Base-by-base conservation (phyloP, 2,329 filamentous ascomycete genomes). In the Curvularia lunata region DNA sequence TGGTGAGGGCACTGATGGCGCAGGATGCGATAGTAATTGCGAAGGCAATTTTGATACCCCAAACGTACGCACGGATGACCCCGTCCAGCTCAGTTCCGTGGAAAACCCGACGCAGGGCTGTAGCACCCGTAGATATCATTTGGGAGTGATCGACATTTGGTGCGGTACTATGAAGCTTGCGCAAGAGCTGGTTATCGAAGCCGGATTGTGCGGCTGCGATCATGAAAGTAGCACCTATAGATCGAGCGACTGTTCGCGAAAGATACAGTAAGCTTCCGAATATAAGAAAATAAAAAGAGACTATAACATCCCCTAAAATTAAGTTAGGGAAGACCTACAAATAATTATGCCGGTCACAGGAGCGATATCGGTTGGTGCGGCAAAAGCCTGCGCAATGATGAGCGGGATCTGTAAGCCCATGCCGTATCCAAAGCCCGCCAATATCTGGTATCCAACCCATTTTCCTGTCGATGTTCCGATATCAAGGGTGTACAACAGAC, bases 371-470 rank as follows among this genome's bases (percentile, higher is more conserved):
- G 23, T 19, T 28, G 48, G 34, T 23, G 8, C 13, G 9, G 34
- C 16, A 16, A 41, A 41, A 5, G 72, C 77, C 45, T 80, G 78
- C 1, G 67, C 73, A 18, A 75, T 72, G 48, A 75, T 75, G 54
- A 75, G 66, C 9, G 69, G 70, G 42, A 77, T 34, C 27, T 58
- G 49, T 42, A 64, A 34, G 38, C 37, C 46, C 32, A 78, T 63
- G 42, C 62, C 66, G 7, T 72, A 52, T 9, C 79, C 81, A 28
- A 76, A 61, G 5, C 81, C 82, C 4, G 71, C 45, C 0, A 83
- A 55, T 13, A 79, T 70, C 54, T 83, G 80, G 61, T 79, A 83
- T 9, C 81, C 81, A 27, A 82, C 78, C 80, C 79, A 82, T 38
- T 76, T 67, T 1, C 62, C 69, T 1, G 69, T 68, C 0, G 70